Base-by-base conservation (phyloP, 1,284 basidiomycete genomes). In the Boletus smithii region DNA sequence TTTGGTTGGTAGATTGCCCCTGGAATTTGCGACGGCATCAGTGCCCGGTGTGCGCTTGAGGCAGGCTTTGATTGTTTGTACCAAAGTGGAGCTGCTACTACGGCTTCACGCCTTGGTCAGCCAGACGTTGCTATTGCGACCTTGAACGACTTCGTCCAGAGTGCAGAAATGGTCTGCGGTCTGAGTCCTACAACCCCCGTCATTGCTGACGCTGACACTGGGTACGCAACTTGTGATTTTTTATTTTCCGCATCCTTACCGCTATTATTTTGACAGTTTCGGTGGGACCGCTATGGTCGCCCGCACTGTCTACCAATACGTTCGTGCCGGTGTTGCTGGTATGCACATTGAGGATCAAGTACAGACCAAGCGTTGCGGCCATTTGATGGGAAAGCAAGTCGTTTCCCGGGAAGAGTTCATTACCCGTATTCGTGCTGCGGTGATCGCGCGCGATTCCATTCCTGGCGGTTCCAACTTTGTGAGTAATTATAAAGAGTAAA, bases 261-360 rank as follows among this genome's bases (percentile, higher is more conserved):
- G 18, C 22, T 40, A 29, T 20, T 16, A 23, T 44, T 9, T 29
- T 26, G 3, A 18, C 13, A 83, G 83, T 5, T 91, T 88, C 51
- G 88, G 88, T 47, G 85, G 84, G 2, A 83, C 88, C 4, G 79
- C 79, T 2, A 89, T 83, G 72, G 81, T 90, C 32, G 84, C 83
- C 18, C 81, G 88, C 33, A 91, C 87, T 3, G 83, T 91, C 10
- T 78, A 71, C 18, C 77, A 85, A 61, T 91, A 91, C 56, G 77
- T 73, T 17, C 75, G 77, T 33, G 80, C 83, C 1, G 88, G 88
- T 20, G 80, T 90, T 27, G 88, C 88, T 5, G 88, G 73, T 0
- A 69, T 88, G 56, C 88, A 91, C 65, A 88, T 91, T 38, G 88
- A 91, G 63, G 88, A 90, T 62, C 88, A 91, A 66, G 85, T 89